Evolutionary conservation across 1,284 basidiomycete species (phyloP).

Genomic region (Pseudozyma sp.): DNA sequence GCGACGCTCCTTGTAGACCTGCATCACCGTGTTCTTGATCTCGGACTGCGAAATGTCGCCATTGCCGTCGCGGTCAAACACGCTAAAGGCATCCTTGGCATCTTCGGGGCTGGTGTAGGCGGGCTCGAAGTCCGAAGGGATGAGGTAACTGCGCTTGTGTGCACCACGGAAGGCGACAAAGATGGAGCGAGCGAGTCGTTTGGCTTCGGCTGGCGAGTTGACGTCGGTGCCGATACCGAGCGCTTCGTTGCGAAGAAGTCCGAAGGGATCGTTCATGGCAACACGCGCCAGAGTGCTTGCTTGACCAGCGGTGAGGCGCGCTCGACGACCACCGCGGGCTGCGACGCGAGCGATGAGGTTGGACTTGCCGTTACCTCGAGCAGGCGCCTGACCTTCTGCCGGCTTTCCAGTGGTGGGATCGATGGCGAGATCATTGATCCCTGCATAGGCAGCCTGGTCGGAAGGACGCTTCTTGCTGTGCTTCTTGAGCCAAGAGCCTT

Average conservation of each 20-base stretch:
- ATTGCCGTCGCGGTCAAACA: slow-evolving; percentile 78
- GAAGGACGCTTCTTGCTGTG: slow-evolving; percentile 59
- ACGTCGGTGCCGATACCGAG: slow-evolving; percentile 62
- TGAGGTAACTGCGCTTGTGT: slow-evolving; percentile 74
- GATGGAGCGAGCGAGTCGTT: slow-evolving; percentile 78
- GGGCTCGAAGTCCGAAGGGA: slow-evolving; percentile 78
- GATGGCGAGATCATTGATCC: slow-evolving; percentile 31
- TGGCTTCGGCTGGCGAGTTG: slow-evolving; percentile 64
- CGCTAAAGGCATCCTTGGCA: slow-evolving; percentile 77
- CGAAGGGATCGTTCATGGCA: slow-evolving; percentile 55
- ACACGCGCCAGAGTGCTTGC: slow-evolving; percentile 56
- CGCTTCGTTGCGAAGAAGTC: slow-evolving; percentile 47
- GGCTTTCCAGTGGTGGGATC: slow-evolving; percentile 36
- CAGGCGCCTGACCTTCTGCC: slow-evolving; percentile 40
- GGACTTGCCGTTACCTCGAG: slow-evolving; percentile 41
- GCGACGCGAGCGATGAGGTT: slow-evolving; percentile 40
- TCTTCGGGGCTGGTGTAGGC: slow-evolving; percentile 75
- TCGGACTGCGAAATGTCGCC: slow-evolving; percentile 82
- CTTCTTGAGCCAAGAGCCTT: slow-evolving; percentile 51
- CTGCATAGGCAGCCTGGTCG: slow-evolving; percentile 17
- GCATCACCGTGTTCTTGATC: slow-evolving; percentile 77
- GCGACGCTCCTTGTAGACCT: slow-evolving; percentile 65
- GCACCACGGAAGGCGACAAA: slow-evolving; percentile 75
- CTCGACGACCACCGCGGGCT: slow-evolving; percentile 27
- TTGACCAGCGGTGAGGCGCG: slow-evolving; percentile 36